phyloP scores from a whole-genome alignment of 148 eudicot genomes.

The Silene latifolia region DNA sequence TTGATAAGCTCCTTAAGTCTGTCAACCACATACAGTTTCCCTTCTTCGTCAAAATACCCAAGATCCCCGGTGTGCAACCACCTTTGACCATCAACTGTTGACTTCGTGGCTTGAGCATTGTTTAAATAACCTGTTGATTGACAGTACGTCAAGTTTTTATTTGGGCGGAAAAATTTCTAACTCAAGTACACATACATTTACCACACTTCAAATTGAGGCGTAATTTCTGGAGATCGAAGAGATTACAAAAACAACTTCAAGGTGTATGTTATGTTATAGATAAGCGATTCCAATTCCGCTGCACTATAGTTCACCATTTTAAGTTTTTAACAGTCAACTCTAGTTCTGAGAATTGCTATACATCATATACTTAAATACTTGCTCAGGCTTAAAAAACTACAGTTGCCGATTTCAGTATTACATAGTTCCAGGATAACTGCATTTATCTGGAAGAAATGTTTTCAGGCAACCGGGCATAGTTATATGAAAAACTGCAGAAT shows the following conservation, averaged over 20 bases:
- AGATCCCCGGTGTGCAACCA: slow-evolving; percentile 92
- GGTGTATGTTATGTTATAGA: no score
- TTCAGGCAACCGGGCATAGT: no score
- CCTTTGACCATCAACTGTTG: slow-evolving; percentile 60
- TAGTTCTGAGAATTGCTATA: no score
- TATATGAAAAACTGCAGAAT: neutral
- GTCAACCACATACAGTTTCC: slow-evolving; percentile 72
- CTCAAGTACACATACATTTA: slow-evolving; percentile 21
- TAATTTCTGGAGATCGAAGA: no score
- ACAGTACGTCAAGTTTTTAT: neutral
- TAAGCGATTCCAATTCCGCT: no score
- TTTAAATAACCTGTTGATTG: slow-evolving; percentile 53
- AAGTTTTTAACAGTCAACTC: no score
- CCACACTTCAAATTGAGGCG: no score
- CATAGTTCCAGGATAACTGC: neutral
- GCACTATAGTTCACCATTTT: no score
- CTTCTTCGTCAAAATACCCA: slow-evolving; percentile 79
- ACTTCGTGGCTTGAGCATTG: slow-evolving; percentile 61
- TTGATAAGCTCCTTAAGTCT: slow-evolving; percentile 85
- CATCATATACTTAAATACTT: no score
- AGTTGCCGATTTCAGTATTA: no score
- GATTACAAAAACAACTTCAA: no score
- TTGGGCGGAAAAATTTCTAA: neutral
- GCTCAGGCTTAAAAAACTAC: no score
- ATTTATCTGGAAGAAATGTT: neutral